Evolutionary conservation across 257 asterid genomes (phyloP), one percentile per base, ranked within the genome.

Genomic region (Coffea canephora): DNA sequence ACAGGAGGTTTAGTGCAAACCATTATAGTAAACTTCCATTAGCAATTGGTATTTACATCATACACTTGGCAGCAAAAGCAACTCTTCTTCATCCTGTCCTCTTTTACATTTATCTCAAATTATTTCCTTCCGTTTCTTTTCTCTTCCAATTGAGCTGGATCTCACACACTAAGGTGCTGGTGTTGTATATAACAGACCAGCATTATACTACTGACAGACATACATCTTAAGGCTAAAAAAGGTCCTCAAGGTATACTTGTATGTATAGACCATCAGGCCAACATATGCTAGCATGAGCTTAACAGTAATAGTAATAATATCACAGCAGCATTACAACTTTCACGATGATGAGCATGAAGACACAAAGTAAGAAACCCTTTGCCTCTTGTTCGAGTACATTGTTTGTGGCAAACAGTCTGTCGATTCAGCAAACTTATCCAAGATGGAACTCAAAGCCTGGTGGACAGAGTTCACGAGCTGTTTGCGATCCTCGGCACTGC

Each of bases 381-480:
- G 93, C 83, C 92, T 82, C 83, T 93, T 91, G 86, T 84, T 89
- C 8, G 94, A 92, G 67, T 80, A 81, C 66, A 83, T 74, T 65
- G 83, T 69, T 25, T 80, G 83, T 2, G 88, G 90, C 13, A 85
- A 84, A 23, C 82, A 89, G 75, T 89, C 97, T 0, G 88, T 86
- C 23, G 87, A 83, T 8, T 88, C 93, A 5, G 94, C 82, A 70
- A 82, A 90, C 87, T 90, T 91, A 34, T 89, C 95, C 77, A 93
- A 85, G 76, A 91, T 74, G 15, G 73, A 68, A 69, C 85, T 85
- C 81, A 93, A 79, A 67, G 95, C 89, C 75, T 66, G 78, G 61
- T 80, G 94, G 65, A 93, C 73, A 15, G 86, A 80, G 16, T 84
- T 81, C 74, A 62, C 48, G 8, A 85, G 64, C 73, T 80, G 43